Base-by-base conservation (phyloP, 2,329 filamentous ascomycete genomes). In the Neofusicoccum parvum region DNA sequence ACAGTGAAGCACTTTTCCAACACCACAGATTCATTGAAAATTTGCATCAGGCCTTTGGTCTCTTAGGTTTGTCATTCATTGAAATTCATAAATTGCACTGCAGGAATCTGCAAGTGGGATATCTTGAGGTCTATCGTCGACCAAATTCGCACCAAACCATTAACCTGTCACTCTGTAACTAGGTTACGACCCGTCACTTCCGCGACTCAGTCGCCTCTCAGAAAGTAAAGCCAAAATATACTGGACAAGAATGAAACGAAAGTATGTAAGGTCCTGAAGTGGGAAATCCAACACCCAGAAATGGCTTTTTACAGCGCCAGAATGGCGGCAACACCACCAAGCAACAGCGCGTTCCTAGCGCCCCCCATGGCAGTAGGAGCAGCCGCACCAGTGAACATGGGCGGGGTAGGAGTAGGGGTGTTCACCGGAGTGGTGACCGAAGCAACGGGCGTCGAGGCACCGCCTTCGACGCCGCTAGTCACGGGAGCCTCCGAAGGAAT, bases 81-180 rank as follows among this genome's bases (percentile, higher is more conserved):
- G 34, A 48, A 60, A 5, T 23, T 49, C 56, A 49, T 60, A 60
- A 59, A 60, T 60, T 39, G 32, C 56, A 60, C 56, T 48, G 56
- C 56, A 49, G n/a, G 37, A 17, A 3, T 36, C 41, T 60, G 56
- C 56, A 27, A 60, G 56, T 60, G 56, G 56, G 56, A 60, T 60
- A 60, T 60, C 56, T 60, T 37, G 43, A 20, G 56, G 56, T 60
- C 56, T 60, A 48, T 49, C 56, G 36, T 27, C 56, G 43, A 48
- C 56, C 56, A 60, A 60, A 37, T 37, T 20, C 56, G 17, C 56
- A 12, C 56, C 56, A 60, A 60, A 23, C 56, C 56, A 60, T 60
- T 48, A 60, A 49, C 27, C 17, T 37, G 32, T 17, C 17, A 59
- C 41, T 20, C 46, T 27, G 43, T 17, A 46, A 58, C 54, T 32